These are phyloP conservation scores for Trichoderma gracile DNA, from an alignment of 2,329 filamentous ascomycete genomes.

Conservation along the genomic window DNA sequence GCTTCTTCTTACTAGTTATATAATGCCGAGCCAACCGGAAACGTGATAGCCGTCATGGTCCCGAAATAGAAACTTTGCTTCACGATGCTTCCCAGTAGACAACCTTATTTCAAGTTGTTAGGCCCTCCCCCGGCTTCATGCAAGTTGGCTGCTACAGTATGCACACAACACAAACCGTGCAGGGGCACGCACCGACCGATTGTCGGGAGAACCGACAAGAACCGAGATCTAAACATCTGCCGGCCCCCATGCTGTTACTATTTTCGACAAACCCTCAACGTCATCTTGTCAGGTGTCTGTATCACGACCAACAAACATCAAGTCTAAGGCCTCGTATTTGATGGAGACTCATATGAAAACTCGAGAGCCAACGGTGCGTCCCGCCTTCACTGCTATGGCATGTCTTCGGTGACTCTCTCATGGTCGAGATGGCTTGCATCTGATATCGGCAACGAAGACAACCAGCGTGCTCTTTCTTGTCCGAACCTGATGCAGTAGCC, in stretches of 20 bases:
- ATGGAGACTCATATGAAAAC: neutral
- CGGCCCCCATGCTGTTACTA: neutral
- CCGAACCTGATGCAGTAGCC: no score
- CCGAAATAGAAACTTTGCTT: no score
- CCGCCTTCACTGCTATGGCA: neutral
- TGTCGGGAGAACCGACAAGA: neutral
- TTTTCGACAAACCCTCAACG: neutral
- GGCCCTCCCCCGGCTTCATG: no score
- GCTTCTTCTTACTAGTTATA: no score
- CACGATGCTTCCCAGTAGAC: no score
- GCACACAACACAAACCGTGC: neutral
- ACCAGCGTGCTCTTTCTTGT: neutral
- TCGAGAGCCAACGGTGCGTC: neutral
- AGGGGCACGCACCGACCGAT: neutral
- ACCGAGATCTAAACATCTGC: conserved; percentile 1
- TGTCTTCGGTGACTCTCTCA: neutral
- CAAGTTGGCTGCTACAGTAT: neutral
- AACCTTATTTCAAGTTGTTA: no score
- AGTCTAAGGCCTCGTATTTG: neutral
- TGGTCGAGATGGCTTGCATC: neutral
- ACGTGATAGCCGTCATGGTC: no score
- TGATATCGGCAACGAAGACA: neutral
- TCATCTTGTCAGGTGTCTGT: neutral
- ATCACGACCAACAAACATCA: neutral
- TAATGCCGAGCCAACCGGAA: neutral